A percentile compares a stretch with the other conserved stretches of the same genome.
phyloP scores from a whole-genome alignment of 768 basidiomycete species.

The Mycena vitilis region DNA sequence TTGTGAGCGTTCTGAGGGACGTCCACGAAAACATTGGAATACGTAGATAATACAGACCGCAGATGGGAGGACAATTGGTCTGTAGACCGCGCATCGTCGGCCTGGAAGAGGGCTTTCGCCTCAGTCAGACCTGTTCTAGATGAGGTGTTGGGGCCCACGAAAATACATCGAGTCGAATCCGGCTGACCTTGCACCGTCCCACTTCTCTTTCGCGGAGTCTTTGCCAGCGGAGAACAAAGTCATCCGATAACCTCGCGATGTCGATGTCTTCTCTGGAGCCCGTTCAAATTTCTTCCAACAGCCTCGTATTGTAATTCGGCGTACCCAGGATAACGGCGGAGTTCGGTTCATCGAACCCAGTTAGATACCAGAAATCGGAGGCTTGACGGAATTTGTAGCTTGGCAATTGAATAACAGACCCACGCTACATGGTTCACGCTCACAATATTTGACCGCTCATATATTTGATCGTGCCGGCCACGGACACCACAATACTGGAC shows the following conservation, averaged over 20 bases:
- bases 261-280: conserved; percentile 72
- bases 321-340: conserved; percentile 87
- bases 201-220: conserved; percentile 82
- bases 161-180: not conserved
- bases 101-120: conserved; percentile 75
- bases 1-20: conserved; percentile 47
- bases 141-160: not conserved
- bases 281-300: conserved; percentile 14
- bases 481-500: conserved; percentile 77
- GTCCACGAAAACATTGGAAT: conserved; percentile 66
- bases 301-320: conserved; percentile 27
- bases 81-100: conserved; percentile 77
- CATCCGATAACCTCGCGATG: conserved; percentile 85
- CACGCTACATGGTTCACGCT: conserved; percentile 42
- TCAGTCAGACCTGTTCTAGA: conserved; percentile 74
- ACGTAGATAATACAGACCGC: conserved; percentile 61
- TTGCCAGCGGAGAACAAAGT: conserved; percentile 84
- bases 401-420: conserved; percentile 13
- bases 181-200: conserved; percentile 85
- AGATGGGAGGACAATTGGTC: conserved; percentile 68
- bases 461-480: conserved; percentile 85
- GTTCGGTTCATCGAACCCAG: conserved; percentile 95
- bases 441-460: conserved; percentile 91
- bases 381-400: conserved; percentile 97
- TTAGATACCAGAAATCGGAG: conserved; percentile 95